A percentile compares a stretch with the other conserved stretches of the same genome.
phyloP scores from a whole-genome alignment of 495 filamentous ascomycete species.

The Hyphodiscus hymeniophilus region DNA sequence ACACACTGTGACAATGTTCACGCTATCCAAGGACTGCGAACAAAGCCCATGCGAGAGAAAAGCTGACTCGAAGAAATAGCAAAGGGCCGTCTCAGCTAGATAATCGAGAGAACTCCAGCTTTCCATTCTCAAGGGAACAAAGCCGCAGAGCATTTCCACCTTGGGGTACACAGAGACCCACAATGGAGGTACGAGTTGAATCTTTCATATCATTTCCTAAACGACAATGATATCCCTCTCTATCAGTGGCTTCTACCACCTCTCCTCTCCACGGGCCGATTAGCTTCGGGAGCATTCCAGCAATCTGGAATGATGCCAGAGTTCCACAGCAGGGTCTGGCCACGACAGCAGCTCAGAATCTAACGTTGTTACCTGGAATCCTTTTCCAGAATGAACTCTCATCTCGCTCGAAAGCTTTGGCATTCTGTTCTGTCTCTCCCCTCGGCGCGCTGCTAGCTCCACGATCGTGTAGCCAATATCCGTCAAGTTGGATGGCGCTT shows the following conservation, averaged over 20 bases:
- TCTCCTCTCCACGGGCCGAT: no score
- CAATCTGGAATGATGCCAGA: not conserved
- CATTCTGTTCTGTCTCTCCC: not conserved
- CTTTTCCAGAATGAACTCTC: not conserved
- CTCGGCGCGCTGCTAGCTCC: not conserved
- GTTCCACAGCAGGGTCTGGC: not conserved
- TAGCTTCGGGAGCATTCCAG: not conserved
- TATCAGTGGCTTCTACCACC: no score
- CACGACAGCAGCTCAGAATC: not conserved
- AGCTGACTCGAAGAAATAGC: not conserved
- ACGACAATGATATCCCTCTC: not conserved
- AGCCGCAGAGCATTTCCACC: not conserved
- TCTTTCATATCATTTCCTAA: not conserved
- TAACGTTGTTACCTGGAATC: not conserved
- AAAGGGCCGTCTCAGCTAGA: not conserved
- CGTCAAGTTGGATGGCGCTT: conserved; percentile 7
- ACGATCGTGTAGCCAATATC: conserved; percentile 9
- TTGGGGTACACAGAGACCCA: not conserved
- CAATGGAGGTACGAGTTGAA: conserved; percentile 5
- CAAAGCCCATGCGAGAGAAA: not conserved
- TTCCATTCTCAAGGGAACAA: not conserved
- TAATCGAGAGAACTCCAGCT: not conserved
- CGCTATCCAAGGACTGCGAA: no score
- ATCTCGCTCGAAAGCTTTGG: not conserved
- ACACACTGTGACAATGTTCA: no score